Evolutionary conservation across 2,329 filamentous ascomycete species (phyloP).

Genomic region (Dothistroma pini): DNA sequence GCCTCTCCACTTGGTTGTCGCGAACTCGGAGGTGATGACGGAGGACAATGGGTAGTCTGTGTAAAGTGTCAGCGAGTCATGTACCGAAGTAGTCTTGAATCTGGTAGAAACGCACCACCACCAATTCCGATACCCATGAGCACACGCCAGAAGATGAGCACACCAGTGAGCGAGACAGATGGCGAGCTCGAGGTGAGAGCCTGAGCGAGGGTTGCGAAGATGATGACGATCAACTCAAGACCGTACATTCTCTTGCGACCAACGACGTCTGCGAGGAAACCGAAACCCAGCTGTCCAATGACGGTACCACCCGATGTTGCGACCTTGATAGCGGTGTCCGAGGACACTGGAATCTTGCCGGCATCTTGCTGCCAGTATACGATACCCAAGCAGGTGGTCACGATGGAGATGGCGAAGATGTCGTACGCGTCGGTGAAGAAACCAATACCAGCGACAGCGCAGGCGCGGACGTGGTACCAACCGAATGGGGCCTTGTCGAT

Average conservation of each 20-base stretch:
- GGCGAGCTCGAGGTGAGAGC: constrained; percentile 61
- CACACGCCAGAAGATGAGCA: constrained; percentile 78
- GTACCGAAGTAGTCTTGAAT: background rate
- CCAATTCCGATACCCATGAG: constrained; percentile 77
- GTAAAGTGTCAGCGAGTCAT: constrained; percentile 3
- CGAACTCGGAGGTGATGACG: constrained; percentile 84
- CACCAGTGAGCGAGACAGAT: constrained; percentile 58
- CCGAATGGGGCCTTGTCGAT: constrained; percentile 79
- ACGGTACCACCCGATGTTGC: constrained; percentile 81
- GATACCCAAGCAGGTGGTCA: constrained; percentile 72
- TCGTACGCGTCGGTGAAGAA: constrained; percentile 84
- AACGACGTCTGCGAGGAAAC: constrained; percentile 70
- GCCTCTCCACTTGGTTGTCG: constrained; percentile 78
- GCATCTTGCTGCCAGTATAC: constrained; percentile 60
- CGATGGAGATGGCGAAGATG: constrained; percentile 72
- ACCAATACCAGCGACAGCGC: constrained; percentile 75
- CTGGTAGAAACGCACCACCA: constrained; percentile 42
- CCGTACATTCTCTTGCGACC: constrained; percentile 84
- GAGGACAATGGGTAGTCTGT: constrained; percentile 74
- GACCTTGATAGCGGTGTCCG: constrained; percentile 81
- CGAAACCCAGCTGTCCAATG: constrained; percentile 76
- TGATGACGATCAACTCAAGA: constrained; percentile 74
- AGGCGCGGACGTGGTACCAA: constrained; percentile 77
- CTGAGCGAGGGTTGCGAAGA: constrained; percentile 72
- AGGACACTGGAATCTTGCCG: constrained; percentile 34